Conservation (phyloP, 306 rosid species). For the Ochetophila trinervis region DNA sequence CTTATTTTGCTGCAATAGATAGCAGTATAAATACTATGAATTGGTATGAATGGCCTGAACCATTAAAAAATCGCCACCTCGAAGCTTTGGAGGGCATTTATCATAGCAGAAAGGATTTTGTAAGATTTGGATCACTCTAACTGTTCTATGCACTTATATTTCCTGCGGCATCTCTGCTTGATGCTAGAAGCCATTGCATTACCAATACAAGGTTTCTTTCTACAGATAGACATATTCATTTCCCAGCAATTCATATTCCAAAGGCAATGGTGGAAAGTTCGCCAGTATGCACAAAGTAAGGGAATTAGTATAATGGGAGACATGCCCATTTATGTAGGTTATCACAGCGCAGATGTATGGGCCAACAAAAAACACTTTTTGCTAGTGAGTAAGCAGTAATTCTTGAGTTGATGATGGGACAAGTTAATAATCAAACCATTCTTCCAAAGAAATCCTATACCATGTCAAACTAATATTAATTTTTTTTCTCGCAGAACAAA, state of each 20-base stretch:
- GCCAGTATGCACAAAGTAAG: constrained; percentile 59
- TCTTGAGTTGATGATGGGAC: constrained; percentile 17
- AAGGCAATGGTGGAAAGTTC: constrained; percentile 92
- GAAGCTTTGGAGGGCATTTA: constrained; percentile 71
- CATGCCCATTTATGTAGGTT: constrained; percentile 98
- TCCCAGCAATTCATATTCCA: constrained; percentile 93
- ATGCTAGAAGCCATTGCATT: constrained; percentile 30
- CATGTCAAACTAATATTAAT: constrained; percentile 19
- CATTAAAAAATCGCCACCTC: constrained; percentile 81
- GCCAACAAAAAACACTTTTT: constrained; percentile 83
- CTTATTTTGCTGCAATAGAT: constrained; percentile 95
- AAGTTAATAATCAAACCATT: constrained; percentile 17
- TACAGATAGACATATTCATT: constrained; percentile 79
- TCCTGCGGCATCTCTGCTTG: constrained; percentile 11
- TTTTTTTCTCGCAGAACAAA: constrained; percentile 55
- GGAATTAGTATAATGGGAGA: constrained; percentile 94
- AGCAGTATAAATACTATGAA: constrained; percentile 55
- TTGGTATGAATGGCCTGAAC: constrained; percentile 95
- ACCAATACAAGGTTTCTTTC: constrained; percentile 24
- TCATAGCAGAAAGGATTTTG: constrained; percentile 65
- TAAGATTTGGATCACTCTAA: constrained; percentile 48
- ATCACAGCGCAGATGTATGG: constrained; percentile 99
- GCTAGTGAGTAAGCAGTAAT: constrained; percentile 51
- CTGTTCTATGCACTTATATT: constrained; percentile 19
- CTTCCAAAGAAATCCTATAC: constrained; percentile 10